phyloP scores from a whole-genome alignment of 2,329 filamentous ascomycete genomes.

The Acrodontium crateriforme region DNA sequence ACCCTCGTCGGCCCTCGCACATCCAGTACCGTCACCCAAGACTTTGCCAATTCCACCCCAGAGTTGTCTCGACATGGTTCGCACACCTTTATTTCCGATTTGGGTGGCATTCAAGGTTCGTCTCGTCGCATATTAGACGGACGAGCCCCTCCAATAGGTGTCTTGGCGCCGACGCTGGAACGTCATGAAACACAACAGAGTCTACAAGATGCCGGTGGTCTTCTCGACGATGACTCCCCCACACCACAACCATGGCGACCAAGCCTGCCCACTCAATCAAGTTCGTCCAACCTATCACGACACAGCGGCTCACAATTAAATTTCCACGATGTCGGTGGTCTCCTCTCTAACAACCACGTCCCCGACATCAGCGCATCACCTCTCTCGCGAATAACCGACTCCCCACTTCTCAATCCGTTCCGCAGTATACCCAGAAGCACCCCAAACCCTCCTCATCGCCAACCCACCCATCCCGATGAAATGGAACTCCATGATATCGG shows the following conservation, averaged over 20 bases:
- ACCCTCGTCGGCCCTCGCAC: constrained; percentile 38
- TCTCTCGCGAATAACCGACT: background rate
- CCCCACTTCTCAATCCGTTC: background rate
- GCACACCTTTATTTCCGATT: constrained; percentile 17
- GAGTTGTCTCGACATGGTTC: constrained; percentile 16
- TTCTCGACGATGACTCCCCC: constrained; percentile 5
- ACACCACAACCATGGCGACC: background rate
- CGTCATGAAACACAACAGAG: constrained; percentile 15
- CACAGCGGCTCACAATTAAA: too few species aligned
- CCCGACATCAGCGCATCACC: background rate
- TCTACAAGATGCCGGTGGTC: constrained; percentile 21
- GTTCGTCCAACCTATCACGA: too few species aligned
- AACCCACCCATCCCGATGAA: too few species aligned
- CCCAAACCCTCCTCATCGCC: too few species aligned
- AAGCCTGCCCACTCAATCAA: background rate
- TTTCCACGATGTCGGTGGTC: background rate
- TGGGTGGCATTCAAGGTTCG: constrained; percentile 14
- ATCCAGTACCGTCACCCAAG: constrained; percentile 25
- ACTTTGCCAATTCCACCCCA: constrained; percentile 23
- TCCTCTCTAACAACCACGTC: too few species aligned
- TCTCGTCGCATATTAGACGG: too few species aligned
- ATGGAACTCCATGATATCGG: too few species aligned
- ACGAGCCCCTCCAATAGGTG: constrained; percentile 12
- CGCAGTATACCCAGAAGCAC: too few species aligned
- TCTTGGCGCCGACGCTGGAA: constrained; percentile 16